Conservation (phyloP, 2,329 filamentous ascomycete genomes). For the Aspergillus neotritici region DNA sequence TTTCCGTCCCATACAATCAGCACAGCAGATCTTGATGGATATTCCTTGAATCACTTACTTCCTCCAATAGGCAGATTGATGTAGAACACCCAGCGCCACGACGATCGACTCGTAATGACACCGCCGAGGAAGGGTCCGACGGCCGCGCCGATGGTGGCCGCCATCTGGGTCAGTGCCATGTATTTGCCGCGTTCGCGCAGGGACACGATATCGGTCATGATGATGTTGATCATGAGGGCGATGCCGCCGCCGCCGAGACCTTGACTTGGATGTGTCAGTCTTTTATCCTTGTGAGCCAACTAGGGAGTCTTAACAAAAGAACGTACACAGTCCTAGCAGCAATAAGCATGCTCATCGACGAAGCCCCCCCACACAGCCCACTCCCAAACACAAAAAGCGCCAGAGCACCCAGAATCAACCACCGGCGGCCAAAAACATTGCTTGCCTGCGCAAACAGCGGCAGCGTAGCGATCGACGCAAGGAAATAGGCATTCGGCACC, state of each 20-base stretch:
- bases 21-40: too few species aligned
- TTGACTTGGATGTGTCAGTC: too few species aligned
- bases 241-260: conserved; percentile 47
- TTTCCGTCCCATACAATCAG: too few species aligned
- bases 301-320: too few species aligned
- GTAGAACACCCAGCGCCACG: conserved; percentile 28
- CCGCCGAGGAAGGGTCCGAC: conserved; percentile 24
- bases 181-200: conserved; percentile 46
- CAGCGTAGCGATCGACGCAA: conserved; percentile 28
- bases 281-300: too few species aligned
- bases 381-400: conserved; percentile 48
- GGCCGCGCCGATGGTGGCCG: conserved; percentile 40
- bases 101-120: conserved; percentile 11
- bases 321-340: conserved; percentile 40
- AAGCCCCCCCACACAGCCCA: conserved; percentile 47
- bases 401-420: conserved; percentile 35
- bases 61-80: conserved; percentile 14
- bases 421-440: conserved; percentile 48
- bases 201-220: conserved; percentile 49
- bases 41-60: too few species aligned
- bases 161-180: conserved; percentile 33
- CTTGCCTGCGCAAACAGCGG: conserved; percentile 48
- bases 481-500: conserved; percentile 1
- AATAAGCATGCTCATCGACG: conserved; percentile 43
- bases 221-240: conserved; percentile 41